Evolutionary conservation across 345 rosid genomes (phyloP), one percentile per base, ranked within the genome.

Genomic region (Eucalyptus tenuipes): DNA sequence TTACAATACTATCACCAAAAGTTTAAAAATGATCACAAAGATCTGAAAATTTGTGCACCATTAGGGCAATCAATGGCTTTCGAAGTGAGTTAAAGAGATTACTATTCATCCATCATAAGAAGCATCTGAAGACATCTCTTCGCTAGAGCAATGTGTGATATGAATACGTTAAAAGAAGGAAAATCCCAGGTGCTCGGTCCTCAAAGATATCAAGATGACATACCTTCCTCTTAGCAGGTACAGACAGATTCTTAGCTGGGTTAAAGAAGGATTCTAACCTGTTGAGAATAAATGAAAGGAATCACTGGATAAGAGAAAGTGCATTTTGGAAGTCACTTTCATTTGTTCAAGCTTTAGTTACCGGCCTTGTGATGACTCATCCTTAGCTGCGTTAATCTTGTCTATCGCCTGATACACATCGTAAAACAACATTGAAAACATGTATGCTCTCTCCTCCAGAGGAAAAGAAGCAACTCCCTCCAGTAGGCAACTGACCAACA

Each of bases 341-440:
- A 79, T 47, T 27, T 47, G 88, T 52, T 87, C 22, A 29, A 87
- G 88, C 88, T 61, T 91, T 88, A 97, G 71, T 64, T 64, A 64
- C 99, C 96, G 92, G 87, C 98, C 99, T 94, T 97, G 99, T 24
- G 98, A 92, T 90, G 96, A 94, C 94, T 95, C 96, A 92, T 96
- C 95, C 95, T 96, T 97, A 31, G 99, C 99, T 49, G 95, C 91
- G 91, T 97, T 98, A 57, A 98, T 94, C 90, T 98, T 98, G 91
- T 97, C 99, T 88, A 96, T 90, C 6, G 97, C 99, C 99, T 97
- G 91, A 68, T 50, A 82, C 44, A 88, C 86, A 88, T n/a, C 24
- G 8, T 49, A 88, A 89, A 57, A 88, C 79, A 81, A 86, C n/a
- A 61, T 17, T 52, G 2, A 85, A 17, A 29, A 52, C 24, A 61